A percentile compares a stretch with the other conserved stretches of the same genome.
Conservation (phyloP, 306 rosid genomes). For the Dicorynia guianensis region DNA sequence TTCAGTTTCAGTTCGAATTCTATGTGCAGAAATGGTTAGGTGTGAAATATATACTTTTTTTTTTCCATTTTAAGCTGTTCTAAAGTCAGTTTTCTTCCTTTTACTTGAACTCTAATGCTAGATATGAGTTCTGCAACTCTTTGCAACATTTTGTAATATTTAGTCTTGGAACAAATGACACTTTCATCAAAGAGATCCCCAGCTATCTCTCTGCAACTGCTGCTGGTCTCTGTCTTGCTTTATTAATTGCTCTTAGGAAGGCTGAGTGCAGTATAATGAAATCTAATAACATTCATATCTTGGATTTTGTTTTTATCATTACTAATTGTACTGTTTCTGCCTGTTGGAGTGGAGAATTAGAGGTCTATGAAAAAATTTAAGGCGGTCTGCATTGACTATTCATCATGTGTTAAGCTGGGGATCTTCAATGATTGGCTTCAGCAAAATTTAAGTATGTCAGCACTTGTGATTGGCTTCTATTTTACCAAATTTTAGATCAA, state of each 20-base stretch:
- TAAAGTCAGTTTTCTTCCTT: conserved; percentile 21
- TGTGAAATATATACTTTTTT: conserved; percentile 45
- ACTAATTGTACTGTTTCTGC: background rate
- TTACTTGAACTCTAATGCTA: conserved; percentile 13
- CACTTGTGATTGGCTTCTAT: background rate
- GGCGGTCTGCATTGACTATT: background rate
- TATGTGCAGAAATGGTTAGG: conserved; percentile 94
- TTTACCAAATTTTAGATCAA: background rate
- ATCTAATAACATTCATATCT: background rate
- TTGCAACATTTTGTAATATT: conserved; percentile 8
- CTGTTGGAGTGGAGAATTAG: background rate
- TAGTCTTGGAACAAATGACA: conserved; percentile 28
- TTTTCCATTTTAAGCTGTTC: conserved; percentile 19
- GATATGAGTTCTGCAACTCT: conserved; percentile 39
- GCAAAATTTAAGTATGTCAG: background rate
- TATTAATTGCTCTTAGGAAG: conserved; percentile 25
- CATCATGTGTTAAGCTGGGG: background rate
- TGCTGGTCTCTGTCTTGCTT: conserved; percentile 20
- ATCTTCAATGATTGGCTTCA: background rate
- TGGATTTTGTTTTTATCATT: background rate
- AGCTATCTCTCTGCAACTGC: conserved; percentile 26
- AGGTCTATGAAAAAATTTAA: background rate
- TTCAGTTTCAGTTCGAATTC: conserved; percentile 78
- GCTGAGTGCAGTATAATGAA: conserved; percentile 9
- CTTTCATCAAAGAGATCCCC: conserved; percentile 32